Evolutionary conservation across 177 flowering plant species (phyloP).

Genomic region (Vitis hybrid): DNA sequence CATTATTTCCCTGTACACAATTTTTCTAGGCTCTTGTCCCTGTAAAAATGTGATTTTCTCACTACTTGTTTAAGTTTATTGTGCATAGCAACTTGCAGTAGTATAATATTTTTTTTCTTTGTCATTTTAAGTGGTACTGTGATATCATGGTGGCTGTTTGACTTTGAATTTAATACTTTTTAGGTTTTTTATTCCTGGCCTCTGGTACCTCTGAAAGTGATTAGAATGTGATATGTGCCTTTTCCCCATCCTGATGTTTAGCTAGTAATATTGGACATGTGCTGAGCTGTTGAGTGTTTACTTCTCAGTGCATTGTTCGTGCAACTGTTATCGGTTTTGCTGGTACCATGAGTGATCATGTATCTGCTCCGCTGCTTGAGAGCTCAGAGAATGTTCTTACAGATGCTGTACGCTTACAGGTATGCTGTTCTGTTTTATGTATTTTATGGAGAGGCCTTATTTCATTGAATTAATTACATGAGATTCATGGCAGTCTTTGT

Average conservation of each 20-base stretch:
- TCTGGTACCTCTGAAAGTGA: not conserved
- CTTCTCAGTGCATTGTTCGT: conserved; percentile 68
- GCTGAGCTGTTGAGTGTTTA: conserved; percentile 11
- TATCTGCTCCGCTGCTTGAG: conserved; percentile 26
- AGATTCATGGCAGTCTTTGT: too few species aligned
- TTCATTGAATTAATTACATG: not conserved
- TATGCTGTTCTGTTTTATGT: conserved; percentile 16
- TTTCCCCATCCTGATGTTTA: not conserved
- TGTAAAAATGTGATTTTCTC: too few species aligned
- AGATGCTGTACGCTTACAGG: conserved; percentile 80
- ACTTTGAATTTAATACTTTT: too few species aligned
- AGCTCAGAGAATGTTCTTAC: conserved; percentile 44
- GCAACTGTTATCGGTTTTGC: conserved; percentile 54
- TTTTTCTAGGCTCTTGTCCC: too few species aligned
- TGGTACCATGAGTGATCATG: conserved; percentile 19
- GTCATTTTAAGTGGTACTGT: not conserved
- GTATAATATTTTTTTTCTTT: not conserved
- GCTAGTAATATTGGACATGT: not conserved
- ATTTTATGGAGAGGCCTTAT: conserved; percentile 1
- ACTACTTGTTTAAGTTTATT: too few species aligned
- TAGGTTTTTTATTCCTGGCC: not conserved
- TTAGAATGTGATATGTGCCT: too few species aligned
- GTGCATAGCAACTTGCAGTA: too few species aligned
- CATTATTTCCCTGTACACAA: too few species aligned
- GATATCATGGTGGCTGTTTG: too few species aligned